Evolutionary conservation across 108 stramenopile genomes (phyloP).

Genomic region (Cyclostephanos invisitatus): DNA sequence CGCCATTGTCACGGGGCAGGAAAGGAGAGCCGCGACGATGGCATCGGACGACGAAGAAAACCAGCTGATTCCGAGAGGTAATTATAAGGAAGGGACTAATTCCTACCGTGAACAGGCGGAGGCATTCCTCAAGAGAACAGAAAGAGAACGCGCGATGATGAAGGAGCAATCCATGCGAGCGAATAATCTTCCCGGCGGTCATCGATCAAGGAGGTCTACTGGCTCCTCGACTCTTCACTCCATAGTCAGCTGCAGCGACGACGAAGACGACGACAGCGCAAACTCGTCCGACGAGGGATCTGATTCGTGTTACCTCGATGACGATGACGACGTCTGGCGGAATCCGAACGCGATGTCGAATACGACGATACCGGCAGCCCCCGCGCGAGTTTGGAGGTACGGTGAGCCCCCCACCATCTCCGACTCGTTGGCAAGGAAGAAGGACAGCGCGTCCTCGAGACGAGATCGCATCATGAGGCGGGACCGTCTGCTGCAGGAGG

Average conservation of each 20-base stretch:
- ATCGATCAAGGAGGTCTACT: slow-evolving; percentile 33
- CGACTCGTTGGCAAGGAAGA: slow-evolving; percentile 7
- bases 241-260: slow-evolving; percentile 34
- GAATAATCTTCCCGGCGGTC: slow-evolving; percentile 12
- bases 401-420: slow-evolving; percentile 27
- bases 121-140: slow-evolving; percentile 33
- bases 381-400: slow-evolving; percentile 30
- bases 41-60: not conserved
- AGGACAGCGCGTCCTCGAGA: not conserved
- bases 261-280: slow-evolving; percentile 2
- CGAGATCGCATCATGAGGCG: slow-evolving; percentile 30
- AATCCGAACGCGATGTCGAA: slow-evolving; percentile 3
- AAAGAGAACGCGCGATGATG: slow-evolving; percentile 27
- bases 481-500: slow-evolving; percentile 38
- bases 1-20: slow-evolving; percentile 5
- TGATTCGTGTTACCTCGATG: slow-evolving; percentile 11
- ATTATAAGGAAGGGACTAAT: slow-evolving; percentile 14
- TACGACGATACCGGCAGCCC: not conserved
- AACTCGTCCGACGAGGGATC: slow-evolving; percentile 26
- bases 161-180: slow-evolving; percentile 22
- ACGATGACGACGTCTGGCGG: slow-evolving; percentile 1
- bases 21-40: not conserved
- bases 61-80: not conserved
- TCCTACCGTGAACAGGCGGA: slow-evolving; percentile 29
- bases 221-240: slow-evolving; percentile 34